Percentiles rank a stretch among this genome's conserved stretches.
Conservation (phyloP, 495 filamentous ascomycete genomes). For the Chlorociboria aeruginascens region DNA sequence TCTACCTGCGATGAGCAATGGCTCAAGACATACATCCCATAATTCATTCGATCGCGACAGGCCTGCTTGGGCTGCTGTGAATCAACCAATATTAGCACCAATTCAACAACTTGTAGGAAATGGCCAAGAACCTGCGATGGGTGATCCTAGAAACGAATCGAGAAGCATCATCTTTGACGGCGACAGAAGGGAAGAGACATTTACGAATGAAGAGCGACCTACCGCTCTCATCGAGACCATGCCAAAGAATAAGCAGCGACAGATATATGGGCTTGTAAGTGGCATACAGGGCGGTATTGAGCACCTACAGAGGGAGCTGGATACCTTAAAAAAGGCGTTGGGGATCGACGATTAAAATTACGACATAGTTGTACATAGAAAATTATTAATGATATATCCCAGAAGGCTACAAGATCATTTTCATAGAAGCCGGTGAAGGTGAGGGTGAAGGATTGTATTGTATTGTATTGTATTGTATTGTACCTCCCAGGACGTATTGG, state of each 20-base stretch:
- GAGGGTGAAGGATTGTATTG: too few species aligned
- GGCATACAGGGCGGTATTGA: conserved; percentile 18
- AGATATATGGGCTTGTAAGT: conserved; percentile 16
- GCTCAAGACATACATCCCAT: background rate
- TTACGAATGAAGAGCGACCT: conserved; percentile 7
- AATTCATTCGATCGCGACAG: background rate
- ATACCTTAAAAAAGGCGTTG: conserved; percentile 14
- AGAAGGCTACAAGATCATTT: background rate
- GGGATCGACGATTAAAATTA: conserved; percentile 17
- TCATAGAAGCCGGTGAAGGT: background rate
- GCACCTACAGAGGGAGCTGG: conserved; percentile 16
- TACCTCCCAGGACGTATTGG: too few species aligned
- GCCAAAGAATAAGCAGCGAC: conserved; percentile 17
- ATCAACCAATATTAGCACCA: conserved; percentile 5
- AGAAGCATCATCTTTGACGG: too few species aligned
- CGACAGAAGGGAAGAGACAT: conserved; percentile 9
- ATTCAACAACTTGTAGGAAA: background rate
- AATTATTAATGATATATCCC: background rate
- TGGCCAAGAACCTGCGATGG: too few species aligned
- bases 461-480: too few species aligned
- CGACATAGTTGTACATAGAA: background rate
- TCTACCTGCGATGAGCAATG: conserved; percentile 1
- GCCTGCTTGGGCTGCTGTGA: conserved; percentile 16
- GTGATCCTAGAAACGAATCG: too few species aligned
- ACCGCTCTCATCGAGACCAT: conserved; percentile 14